phyloP scores from a whole-genome alignment of 306 rosid species.

The Cucurbita argyrosperma region DNA sequence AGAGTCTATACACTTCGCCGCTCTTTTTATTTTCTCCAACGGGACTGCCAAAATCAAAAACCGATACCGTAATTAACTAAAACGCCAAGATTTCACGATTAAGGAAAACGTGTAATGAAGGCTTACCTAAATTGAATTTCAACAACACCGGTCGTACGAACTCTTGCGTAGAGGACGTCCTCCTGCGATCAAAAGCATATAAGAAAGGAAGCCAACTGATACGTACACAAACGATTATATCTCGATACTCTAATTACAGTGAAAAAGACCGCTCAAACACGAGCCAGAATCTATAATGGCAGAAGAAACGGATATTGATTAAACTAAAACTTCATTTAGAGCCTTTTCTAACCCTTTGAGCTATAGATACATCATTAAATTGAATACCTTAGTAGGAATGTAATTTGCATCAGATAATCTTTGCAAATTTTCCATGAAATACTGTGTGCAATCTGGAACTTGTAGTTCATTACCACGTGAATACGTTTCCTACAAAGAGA shows the following conservation, averaged over 20 bases:
- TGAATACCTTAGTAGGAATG: slow-evolving; percentile 79
- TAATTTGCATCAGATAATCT: slow-evolving; percentile 67
- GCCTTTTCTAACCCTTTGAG: neutral
- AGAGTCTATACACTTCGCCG: slow-evolving; percentile 91
- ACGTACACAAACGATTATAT: neutral
- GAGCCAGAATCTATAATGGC: neutral
- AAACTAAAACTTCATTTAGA: neutral
- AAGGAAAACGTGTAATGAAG: neutral
- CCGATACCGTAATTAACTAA: slow-evolving; percentile 4
- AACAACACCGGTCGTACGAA: slow-evolving; percentile 93
- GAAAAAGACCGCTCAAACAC: neutral
- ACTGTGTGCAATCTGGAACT: slow-evolving; percentile 89
- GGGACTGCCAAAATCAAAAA: slow-evolving; percentile 57
- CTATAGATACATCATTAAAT: neutral
- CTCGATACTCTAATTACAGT: neutral
- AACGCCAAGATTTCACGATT: neutral
- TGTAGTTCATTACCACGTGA: slow-evolving; percentile 85
- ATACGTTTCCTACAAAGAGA: slow-evolving; percentile 64
- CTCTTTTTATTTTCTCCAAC: slow-evolving; percentile 97
- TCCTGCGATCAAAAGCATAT: slow-evolving; percentile 44
- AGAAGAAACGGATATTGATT: neutral
- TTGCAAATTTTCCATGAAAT: slow-evolving; percentile 86
- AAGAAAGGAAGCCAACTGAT: neutral
- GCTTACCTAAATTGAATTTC: slow-evolving; percentile 97
- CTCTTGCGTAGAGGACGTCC: slow-evolving; percentile 91